Percentiles rank a stretch among this genome's conserved stretches.
Conservation (phyloP, 768 basidiomycete genomes). For the Brasilioporus rufonigricans region DNA sequence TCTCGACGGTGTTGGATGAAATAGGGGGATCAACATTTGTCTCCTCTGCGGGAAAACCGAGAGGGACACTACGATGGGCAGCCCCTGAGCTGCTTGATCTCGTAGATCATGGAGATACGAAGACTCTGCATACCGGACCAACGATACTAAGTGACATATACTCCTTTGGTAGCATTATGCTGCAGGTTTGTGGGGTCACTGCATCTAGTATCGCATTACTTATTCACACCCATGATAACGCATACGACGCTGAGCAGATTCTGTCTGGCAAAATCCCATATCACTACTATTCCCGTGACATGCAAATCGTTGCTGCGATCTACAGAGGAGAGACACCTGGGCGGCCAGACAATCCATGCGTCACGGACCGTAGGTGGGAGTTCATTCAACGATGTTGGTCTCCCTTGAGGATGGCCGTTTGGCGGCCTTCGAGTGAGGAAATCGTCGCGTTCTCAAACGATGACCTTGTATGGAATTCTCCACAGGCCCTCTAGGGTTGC, state of each 20-base stretch:
- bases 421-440: slow-evolving; percentile 3
- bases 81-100: slow-evolving; percentile 38
- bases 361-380: slow-evolving; percentile 4
- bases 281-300: not conserved
- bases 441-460: not conserved
- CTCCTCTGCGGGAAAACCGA: not conserved
- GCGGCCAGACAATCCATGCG: not conserved
- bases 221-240: not conserved
- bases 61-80: slow-evolving; percentile 38
- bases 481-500: not conserved
- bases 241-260: slow-evolving; percentile 1
- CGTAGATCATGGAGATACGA: slow-evolving; percentile 9
- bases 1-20: not conserved
- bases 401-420: not conserved
- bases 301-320: slow-evolving; percentile 1
- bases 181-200: slow-evolving; percentile 9
- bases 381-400: slow-evolving; percentile 8
- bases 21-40: slow-evolving; percentile 1
- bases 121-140: not conserved
- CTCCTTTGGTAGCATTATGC: slow-evolving; percentile 31
- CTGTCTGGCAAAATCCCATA: slow-evolving; percentile 3
- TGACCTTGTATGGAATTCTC: not conserved
- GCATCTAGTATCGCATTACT: not conserved
- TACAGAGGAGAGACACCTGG: not conserved
- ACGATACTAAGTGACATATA: slow-evolving; percentile 8